phyloP scores from a whole-genome alignment of 306 rosid species.

The Gastrolobium villosum region DNA sequence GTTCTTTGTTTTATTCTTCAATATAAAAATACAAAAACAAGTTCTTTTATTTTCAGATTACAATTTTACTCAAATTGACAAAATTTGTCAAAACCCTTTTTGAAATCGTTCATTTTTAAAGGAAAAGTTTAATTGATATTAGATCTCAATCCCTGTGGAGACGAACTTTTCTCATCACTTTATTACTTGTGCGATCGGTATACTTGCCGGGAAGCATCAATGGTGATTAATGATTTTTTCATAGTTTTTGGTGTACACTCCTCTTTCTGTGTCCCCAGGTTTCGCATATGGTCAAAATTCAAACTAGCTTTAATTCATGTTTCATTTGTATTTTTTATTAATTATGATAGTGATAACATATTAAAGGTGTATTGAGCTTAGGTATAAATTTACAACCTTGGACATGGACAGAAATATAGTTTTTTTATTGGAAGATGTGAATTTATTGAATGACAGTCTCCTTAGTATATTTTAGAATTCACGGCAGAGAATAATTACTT shows the following conservation, averaged over 20 bases:
- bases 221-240: constrained; percentile 27
- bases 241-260: background rate
- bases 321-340: background rate
- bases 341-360: background rate
- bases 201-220: no score
- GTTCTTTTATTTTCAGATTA: no score
- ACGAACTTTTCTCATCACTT: no score
- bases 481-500: background rate
- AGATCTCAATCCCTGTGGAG: no score
- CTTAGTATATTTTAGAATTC: background rate
- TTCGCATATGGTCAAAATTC: background rate
- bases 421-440: constrained; percentile 9
- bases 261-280: background rate
- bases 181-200: no score
- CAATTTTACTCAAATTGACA: no score
- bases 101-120: no score
- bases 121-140: no score
- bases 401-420: background rate
- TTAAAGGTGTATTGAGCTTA: constrained; percentile 10
- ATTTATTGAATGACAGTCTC: constrained; percentile 16
- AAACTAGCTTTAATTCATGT: background rate
- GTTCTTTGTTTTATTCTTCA: no score
- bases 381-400: background rate
- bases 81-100: no score
- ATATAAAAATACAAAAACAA: no score